Evolutionary conservation across 345 rosid genomes (phyloP), one percentile per base, ranked within the genome.

Genomic region (Eucalyptus marginata): DNA sequence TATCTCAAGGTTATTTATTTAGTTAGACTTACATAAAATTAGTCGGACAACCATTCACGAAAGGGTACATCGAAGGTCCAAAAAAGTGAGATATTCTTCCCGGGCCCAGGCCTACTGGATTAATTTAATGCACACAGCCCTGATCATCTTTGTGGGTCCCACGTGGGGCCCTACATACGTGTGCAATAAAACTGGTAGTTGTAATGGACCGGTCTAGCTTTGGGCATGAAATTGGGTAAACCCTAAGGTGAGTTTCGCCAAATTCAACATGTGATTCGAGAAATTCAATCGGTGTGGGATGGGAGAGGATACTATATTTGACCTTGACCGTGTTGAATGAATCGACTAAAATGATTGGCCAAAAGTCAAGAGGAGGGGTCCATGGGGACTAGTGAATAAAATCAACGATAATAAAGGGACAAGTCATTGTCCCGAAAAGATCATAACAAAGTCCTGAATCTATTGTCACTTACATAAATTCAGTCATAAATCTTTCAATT

Each of bases 401-500:
- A 5, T 33, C 44, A 36, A 33, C 13, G 24, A 33, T 66, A 6
- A 4, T 15, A 15, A 64, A n/a, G 16, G 17, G 18, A 13, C 4
- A n/a, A 7, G 76, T 64, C 36, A 14, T n/a, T 14, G 29, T n/a
- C 76, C 1, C 1, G 36, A 64, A n/a, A 15, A 18, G 24, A 71
- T 33, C 4, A 18, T 71, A 5, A 58, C 14, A 25, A 58, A 25
- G 3, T 25, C 7, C 0, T 58, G 7, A 58, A 58, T 25, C 2
- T 25, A 25, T 58, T 58, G 0, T 52, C 3, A 10, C 6, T 24
- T 58, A 4, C 1, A 5, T 0, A 22, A 58, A 58, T 58, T 58
- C 13, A 5, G 0, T 58, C 3, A 58, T 11, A 58, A 58, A 58
- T 0, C 0, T 56, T 2, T 56, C 1, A 24, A 56, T 56, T 24